Conservation (phyloP, 371 early-diverging fungal species). For the Mucor saturninus region DNA sequence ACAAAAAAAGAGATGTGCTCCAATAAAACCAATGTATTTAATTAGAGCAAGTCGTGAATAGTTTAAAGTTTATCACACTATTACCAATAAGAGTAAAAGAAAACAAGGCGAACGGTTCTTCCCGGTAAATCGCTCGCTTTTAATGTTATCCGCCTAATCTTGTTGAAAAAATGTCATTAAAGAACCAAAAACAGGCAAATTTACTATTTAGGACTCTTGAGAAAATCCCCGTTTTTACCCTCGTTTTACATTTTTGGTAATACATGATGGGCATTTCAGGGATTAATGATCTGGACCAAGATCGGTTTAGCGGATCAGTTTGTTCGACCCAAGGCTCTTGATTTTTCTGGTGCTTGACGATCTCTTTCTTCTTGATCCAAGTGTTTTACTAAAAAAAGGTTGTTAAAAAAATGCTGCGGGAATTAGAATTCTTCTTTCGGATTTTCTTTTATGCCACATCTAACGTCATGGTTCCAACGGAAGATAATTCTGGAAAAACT, state of each 20-base stretch:
- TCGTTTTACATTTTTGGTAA: not conserved
- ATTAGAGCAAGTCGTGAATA: too few relatives aligned
- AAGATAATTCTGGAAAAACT: not conserved
- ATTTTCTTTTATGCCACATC: not conserved
- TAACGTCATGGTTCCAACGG: not conserved
- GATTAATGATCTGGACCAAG: not conserved
- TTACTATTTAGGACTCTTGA: not conserved
- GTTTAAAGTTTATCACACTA: too few relatives aligned
- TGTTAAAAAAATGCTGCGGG: too few relatives aligned
- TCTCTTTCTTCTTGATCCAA: too few relatives aligned
- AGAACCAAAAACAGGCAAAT: not conserved
- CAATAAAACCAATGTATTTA: too few relatives aligned
- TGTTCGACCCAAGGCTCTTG: too few relatives aligned
- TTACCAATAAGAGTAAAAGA: too few relatives aligned
- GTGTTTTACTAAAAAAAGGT: too few relatives aligned
- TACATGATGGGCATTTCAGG: not conserved
- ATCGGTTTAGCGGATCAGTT: too few relatives aligned
- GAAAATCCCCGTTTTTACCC: slow-evolving; percentile 2
- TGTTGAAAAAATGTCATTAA: not conserved
- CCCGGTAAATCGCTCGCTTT: not conserved
- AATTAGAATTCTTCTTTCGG: not conserved
- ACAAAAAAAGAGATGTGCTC: too few relatives aligned
- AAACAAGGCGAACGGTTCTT: not conserved
- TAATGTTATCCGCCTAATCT: slow-evolving; percentile 1
- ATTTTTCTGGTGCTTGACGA: too few relatives aligned